Conservation (phyloP, 139 green algal species). For the Deuterostichococcus epilithicus region DNA sequence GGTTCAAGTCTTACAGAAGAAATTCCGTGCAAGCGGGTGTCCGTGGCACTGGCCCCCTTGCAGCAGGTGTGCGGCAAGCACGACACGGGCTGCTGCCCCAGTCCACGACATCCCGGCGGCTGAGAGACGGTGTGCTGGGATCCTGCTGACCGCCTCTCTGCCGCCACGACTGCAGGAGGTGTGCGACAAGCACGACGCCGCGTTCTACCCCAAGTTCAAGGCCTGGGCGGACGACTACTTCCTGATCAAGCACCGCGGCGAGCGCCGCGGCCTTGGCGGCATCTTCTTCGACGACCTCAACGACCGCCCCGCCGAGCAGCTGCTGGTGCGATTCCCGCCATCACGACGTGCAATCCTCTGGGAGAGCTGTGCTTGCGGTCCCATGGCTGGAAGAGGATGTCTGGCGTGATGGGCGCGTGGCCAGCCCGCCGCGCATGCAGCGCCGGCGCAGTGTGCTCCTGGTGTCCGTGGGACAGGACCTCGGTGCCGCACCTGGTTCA, state of each 20-base stretch:
- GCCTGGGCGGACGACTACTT: constrained; percentile 98
- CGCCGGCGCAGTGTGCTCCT: no score
- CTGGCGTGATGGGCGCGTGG: no score
- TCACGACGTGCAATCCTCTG: no score
- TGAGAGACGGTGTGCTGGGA: not conserved
- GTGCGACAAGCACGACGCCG: constrained; percentile 93
- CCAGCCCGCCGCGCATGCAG: no score
- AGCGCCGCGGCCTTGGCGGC: constrained; percentile 87
- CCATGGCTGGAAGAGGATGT: no score
- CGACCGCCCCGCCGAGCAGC: constrained; percentile 43
- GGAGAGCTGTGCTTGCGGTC: no score
- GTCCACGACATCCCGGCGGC: no score
- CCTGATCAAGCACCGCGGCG: constrained; percentile 88
- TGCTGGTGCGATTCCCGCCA: not conserved
- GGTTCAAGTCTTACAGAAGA: no score
- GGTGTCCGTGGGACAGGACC: no score
- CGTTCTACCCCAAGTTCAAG: constrained; percentile 93
- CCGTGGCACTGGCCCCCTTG: not conserved
- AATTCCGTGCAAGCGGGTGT: no score
- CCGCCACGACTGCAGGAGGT: constrained; percentile 44
- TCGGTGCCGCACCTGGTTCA: no score
- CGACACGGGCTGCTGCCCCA: constrained; percentile 87
- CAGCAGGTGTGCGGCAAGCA: constrained; percentile 88
- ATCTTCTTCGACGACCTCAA: constrained; percentile 99
- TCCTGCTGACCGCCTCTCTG: not conserved